Evolutionary conservation across 345 rosid genomes (phyloP).

Genomic region (Euphorbia peplus): DNA sequence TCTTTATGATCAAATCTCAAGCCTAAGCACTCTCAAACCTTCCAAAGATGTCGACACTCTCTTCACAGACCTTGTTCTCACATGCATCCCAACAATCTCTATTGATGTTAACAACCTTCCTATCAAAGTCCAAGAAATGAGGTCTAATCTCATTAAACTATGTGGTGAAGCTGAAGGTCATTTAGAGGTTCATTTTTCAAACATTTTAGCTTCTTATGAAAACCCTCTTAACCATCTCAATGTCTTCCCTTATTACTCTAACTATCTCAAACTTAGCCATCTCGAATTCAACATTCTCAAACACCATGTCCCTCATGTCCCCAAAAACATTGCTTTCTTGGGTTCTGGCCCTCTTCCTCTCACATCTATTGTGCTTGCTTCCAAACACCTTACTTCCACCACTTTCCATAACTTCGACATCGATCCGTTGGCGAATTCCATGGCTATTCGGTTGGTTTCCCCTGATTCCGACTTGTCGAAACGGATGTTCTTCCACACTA

Average conservation of each 20-base stretch:
- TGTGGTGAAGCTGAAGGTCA: constrained; percentile 77
- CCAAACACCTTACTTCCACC: constrained; percentile 49
- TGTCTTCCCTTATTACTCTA: constrained; percentile 71
- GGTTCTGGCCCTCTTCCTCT: constrained; percentile 95
- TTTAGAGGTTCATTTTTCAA: constrained; percentile 65
- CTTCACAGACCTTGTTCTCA: constrained; percentile 67
- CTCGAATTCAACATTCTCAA: constrained; percentile 71
- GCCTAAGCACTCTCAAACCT: constrained; percentile 67
- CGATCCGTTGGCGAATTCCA: constrained; percentile 55
- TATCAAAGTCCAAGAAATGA: constrained; percentile 50
- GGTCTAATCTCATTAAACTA: constrained; percentile 67
- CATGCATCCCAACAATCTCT: constrained; percentile 79
- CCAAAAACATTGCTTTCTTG: constrained; percentile 63
- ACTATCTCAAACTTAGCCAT: constrained; percentile 75
- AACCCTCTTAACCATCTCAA: constrained; percentile 67
- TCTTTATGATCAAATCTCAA: constrained; percentile 61
- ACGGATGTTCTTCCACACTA: constrained; percentile 65
- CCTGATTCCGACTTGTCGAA: constrained; percentile 65
- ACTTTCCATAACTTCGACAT: constrained; percentile 78
- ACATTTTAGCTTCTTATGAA: constrained; percentile 53
- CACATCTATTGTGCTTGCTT: constrained; percentile 71
- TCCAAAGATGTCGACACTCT: constrained; percentile 78
- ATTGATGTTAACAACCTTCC: constrained; percentile 66
- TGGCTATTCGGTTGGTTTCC: constrained; percentile 47
- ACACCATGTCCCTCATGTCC: constrained; percentile 37